Evolutionary conservation across 73 alveolate genomes (phyloP).

Genomic region (Tetrahymena elliotti): DNA sequence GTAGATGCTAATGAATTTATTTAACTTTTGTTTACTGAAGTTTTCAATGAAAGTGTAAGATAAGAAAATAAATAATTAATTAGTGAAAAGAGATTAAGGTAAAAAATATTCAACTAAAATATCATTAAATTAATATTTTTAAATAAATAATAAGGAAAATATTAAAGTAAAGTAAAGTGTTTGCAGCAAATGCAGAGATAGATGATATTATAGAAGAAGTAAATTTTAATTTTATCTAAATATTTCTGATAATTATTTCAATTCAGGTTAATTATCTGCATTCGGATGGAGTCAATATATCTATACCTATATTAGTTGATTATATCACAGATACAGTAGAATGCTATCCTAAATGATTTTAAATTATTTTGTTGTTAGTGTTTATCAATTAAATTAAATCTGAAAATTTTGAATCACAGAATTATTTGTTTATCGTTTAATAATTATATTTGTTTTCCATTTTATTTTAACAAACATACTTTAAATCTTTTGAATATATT

Average conservation of each 20-base stretch:
- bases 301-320: background rate
- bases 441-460: too few relatives aligned
- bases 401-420: background rate
- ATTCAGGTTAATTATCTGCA: background rate
- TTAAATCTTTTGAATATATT: too few relatives aligned
- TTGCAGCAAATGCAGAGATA: background rate
- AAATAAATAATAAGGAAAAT: background rate
- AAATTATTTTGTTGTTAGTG: background rate
- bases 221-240: background rate
- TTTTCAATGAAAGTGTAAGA: background rate
- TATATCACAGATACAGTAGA: background rate
- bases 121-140: background rate
- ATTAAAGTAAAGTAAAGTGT: background rate
- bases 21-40: background rate
- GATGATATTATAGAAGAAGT: background rate
- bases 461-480: too few relatives aligned
- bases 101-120: background rate
- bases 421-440: too few relatives aligned
- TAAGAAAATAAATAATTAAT: background rate
- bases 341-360: background rate
- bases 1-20: background rate
- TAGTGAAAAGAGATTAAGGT: background rate
- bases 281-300: background rate
- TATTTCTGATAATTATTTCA: background rate
- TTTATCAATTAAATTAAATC: background rate